Conservation (phyloP, 371 early-diverging fungal species). For the Actinomucor elegans region DNA sequence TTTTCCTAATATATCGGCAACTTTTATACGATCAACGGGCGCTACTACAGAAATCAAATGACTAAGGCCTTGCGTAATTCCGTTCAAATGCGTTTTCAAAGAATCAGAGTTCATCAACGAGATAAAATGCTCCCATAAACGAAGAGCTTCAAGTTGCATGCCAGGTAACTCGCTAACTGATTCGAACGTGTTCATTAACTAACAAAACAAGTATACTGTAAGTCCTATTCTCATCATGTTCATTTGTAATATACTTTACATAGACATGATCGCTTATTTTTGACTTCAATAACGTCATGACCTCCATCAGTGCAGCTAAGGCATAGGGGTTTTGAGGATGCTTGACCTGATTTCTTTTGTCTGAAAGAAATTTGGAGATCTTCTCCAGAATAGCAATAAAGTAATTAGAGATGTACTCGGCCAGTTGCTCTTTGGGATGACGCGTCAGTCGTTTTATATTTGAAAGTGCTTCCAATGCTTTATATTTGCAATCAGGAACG, state of each 20-base stretch:
- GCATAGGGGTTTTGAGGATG: conserved; percentile 8
- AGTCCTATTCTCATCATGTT: too few relatives aligned
- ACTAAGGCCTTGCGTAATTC: neutral
- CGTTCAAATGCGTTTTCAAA: neutral
- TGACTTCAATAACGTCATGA: conserved; percentile 3
- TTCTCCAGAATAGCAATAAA: conserved; percentile 13
- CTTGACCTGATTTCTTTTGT: conserved; percentile 4
- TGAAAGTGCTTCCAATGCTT: neutral
- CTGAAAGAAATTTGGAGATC: conserved; percentile 2
- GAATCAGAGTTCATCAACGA: neutral
- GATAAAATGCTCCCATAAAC: conserved; percentile 15
- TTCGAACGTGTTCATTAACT: conserved; percentile 22
- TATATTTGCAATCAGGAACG: neutral
- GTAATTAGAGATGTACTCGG: conserved; percentile 1
- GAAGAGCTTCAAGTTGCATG: conserved; percentile 10
- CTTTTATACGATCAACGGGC: neutral
- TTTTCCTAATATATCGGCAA: neutral
- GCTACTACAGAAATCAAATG: neutral
- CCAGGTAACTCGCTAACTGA: neutral
- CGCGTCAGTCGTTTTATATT: neutral
- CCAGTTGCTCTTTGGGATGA: too few relatives aligned
- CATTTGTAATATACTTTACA: conserved; percentile 7
- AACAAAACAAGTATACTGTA: neutral
- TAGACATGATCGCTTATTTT: neutral
- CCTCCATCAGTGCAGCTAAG: neutral